phyloP scores from a whole-genome alignment of 1,139 yeast species.

The Yamadazyma blattariae region DNA sequence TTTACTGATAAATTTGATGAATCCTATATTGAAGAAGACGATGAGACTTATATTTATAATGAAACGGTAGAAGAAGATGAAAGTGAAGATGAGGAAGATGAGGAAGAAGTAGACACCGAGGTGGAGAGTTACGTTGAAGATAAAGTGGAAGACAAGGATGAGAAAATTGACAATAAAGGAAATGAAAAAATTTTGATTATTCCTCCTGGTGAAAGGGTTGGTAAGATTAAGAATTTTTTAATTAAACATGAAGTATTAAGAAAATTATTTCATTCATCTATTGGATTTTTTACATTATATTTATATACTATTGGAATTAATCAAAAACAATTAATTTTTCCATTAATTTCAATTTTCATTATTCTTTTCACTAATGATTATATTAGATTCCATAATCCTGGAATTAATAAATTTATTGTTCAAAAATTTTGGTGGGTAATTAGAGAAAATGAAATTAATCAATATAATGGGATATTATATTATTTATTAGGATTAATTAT shows the following conservation, averaged over 20 bases:
- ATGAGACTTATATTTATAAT: conserved; percentile 30
- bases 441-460: conserved; percentile 72
- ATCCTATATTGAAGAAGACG: conserved; percentile 39
- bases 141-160: conserved; percentile 14
- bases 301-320: conserved; percentile 65
- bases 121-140: conserved; percentile 14
- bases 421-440: conserved; percentile 71
- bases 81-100: conserved; percentile 14
- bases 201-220: conserved; percentile 2
- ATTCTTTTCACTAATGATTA: conserved; percentile 64
- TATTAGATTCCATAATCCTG: conserved; percentile 59
- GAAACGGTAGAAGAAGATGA: conserved; percentile 20
- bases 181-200: conserved; percentile 8
- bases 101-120: conserved; percentile 13
- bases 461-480: conserved; percentile 82
- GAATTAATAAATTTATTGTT: conserved; percentile 64
- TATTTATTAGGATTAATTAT: conserved; percentile 74
- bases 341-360: conserved; percentile 52
- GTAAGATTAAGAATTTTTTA: conserved; percentile 47
- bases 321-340: conserved; percentile 54
- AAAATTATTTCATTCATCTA: conserved; percentile 81
- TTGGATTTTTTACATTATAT: conserved; percentile 76
- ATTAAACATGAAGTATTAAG: conserved; percentile 87
- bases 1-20: conserved; percentile 21
- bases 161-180: conserved; percentile 11